Conservation (phyloP, 305 asterid genomes). For the Ilex paraguariensis region DNA sequence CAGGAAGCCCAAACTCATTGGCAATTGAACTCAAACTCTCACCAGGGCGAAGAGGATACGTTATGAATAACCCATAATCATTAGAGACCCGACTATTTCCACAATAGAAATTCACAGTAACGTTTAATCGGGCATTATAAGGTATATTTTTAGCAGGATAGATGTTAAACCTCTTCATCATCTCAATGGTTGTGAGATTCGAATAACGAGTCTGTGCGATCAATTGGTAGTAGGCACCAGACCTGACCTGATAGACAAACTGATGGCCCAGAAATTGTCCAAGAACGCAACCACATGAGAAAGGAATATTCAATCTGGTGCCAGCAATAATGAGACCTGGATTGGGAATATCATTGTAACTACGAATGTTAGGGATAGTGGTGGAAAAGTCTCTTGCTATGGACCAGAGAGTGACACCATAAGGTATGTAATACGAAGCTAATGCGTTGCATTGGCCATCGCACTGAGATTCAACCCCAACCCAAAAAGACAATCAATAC, state of each 20-base stretch:
- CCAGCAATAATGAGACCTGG: slow-evolving; percentile 25
- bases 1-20: slow-evolving; percentile 26
- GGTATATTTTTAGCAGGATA: slow-evolving; percentile 28
- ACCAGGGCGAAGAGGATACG: slow-evolving; percentile 55
- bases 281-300: slow-evolving; percentile 43
- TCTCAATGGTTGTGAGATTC: slow-evolving; percentile 49
- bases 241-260: slow-evolving; percentile 29
- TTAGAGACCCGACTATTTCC: slow-evolving; percentile 45
- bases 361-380: slow-evolving; percentile 25
- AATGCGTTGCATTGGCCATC: slow-evolving; percentile 31
- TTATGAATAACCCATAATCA: slow-evolving; percentile 48
- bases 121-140: slow-evolving; percentile 22
- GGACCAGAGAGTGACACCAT: slow-evolving; percentile 41
- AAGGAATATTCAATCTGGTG: slow-evolving; percentile 46
- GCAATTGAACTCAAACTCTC: slow-evolving; percentile 33
- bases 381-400: slow-evolving; percentile 40
- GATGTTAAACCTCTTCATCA: slow-evolving; percentile 45
- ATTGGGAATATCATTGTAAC: slow-evolving; percentile 45
- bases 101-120: slow-evolving; percentile 56
- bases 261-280: slow-evolving; percentile 47
- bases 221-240: slow-evolving; percentile 24
- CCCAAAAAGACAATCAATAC: no score
- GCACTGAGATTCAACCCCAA: slow-evolving; percentile 33
- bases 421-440: slow-evolving; percentile 59
- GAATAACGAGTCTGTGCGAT: slow-evolving; percentile 35